Conservation (phyloP, 1,139 yeast genomes). For the Spathaspora sp. region DNA sequence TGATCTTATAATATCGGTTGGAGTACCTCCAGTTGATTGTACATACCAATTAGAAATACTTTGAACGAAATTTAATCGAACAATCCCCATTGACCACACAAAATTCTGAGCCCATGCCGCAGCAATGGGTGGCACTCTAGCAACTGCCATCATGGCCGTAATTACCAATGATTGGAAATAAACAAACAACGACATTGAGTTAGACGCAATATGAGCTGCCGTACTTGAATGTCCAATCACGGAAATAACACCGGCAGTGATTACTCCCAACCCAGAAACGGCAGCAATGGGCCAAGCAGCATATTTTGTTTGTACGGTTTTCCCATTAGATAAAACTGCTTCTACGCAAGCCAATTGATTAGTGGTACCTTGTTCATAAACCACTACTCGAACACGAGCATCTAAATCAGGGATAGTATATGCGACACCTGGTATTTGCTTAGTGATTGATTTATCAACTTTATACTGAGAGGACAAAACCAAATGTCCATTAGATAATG, state of each 20-base stretch:
- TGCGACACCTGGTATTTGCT: conserved; percentile 75
- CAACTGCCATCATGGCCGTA: conserved; percentile 94
- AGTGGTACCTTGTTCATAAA: conserved; percentile 44
- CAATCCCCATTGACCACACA: conserved; percentile 94
- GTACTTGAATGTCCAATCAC: conserved; percentile 88
- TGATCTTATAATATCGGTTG: conserved; percentile 67
- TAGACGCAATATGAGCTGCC: conserved; percentile 96
- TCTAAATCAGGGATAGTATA: conserved; percentile 92
- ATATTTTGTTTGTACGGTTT: conserved; percentile 90
- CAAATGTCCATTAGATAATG: conserved; percentile 83
- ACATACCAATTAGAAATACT: conserved; percentile 89
- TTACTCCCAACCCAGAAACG: conserved; percentile 80
- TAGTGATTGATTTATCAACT: conserved; percentile 42
- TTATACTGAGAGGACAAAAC: conserved; percentile 59
- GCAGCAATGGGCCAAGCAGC: conserved; percentile 98
- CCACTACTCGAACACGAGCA: conserved; percentile 76
- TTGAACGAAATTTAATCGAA: conserved; percentile 80
- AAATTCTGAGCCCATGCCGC: conserved; percentile 98
- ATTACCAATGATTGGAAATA: conserved; percentile 94
- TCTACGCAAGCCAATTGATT: conserved; percentile 81
- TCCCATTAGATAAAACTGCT: conserved; percentile 82
- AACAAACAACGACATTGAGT: conserved; percentile 86
- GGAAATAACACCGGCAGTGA: conserved; percentile 84
- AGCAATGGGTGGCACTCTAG: conserved; percentile 92
- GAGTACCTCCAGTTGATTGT: conserved; percentile 91